Evolutionary conservation across 805 yeast species (phyloP).

Genomic region (Cephaloascus albidus): DNA sequence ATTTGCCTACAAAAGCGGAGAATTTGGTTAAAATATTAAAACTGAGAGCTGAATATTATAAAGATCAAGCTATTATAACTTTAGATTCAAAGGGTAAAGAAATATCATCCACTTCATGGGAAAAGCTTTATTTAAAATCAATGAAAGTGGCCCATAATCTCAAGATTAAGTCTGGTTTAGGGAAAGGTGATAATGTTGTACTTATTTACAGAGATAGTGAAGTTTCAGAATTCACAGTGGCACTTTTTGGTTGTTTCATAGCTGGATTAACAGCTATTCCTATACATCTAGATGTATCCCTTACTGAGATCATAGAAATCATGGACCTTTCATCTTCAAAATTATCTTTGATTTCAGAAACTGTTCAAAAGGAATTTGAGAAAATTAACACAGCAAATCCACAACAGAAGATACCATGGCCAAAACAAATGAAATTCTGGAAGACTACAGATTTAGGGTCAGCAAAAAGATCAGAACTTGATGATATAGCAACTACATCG

Average conservation of each 20-base stretch:
- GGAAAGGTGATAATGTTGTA: constrained; percentile 76
- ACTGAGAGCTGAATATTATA: constrained; percentile 59
- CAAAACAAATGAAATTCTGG: constrained; percentile 66
- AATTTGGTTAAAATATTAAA: constrained; percentile 65
- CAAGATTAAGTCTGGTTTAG: constrained; percentile 60
- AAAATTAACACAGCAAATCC: constrained; percentile 33
- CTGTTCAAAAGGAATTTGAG: constrained; percentile 68
- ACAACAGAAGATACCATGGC: constrained; percentile 54
- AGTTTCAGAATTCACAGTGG: constrained; percentile 75
- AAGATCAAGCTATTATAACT: constrained; percentile 62
- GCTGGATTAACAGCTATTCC: constrained; percentile 96
- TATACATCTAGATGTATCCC: constrained; percentile 62
- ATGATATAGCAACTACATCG: constrained; percentile 4
- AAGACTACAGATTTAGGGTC: constrained; percentile 83
- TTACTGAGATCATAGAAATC: constrained; percentile 62
- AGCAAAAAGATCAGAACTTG: constrained; percentile 26
- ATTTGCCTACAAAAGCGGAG: constrained; percentile 26
- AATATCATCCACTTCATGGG: constrained; percentile 74
- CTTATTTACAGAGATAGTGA: constrained; percentile 79
- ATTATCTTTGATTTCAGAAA: constrained; percentile 72
- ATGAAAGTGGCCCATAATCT: constrained; percentile 85
- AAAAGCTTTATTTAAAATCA: constrained; percentile 69
- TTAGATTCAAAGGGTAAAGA: constrained; percentile 82
- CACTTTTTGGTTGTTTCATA: constrained; percentile 83
- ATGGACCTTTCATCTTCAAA: constrained; percentile 69